Percentiles rank a stretch among this genome's conserved stretches.
Conservation (phyloP, 768 basidiomycete species). For the Termitomyces bulborhizus region DNA sequence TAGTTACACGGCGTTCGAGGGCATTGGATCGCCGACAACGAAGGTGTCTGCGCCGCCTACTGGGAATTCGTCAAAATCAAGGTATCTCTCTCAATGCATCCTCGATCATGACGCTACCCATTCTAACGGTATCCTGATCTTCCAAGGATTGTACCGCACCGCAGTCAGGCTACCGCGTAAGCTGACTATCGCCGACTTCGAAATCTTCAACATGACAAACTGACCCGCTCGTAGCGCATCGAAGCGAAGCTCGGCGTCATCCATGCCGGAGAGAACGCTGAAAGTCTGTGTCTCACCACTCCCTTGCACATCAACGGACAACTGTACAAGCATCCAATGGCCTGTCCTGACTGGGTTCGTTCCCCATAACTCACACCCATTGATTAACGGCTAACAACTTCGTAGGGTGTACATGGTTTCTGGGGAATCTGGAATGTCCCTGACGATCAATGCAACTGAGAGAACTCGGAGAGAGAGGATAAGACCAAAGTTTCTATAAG, state of each 20-base stretch:
- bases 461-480: background rate
- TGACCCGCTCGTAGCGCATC: background rate
- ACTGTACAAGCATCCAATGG: constrained; percentile 3
- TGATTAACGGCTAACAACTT: background rate
- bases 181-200: background rate
- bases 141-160: constrained; percentile 9
- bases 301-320: constrained; percentile 5
- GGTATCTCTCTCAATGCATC: background rate
- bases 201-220: background rate
- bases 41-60: constrained; percentile 5
- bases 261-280: constrained; percentile 1
- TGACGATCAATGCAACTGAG: constrained; percentile 3
- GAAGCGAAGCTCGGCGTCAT: constrained; percentile 7
- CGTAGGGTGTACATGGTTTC: constrained; percentile 2
- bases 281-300: constrained; percentile 6
- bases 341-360: constrained; percentile 10
- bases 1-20: constrained; percentile 3
- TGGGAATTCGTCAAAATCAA: constrained; percentile 9
- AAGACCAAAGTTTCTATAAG: background rate
- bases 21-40: constrained; percentile 7
- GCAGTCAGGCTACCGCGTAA: constrained; percentile 6
- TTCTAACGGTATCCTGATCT: too few species aligned
- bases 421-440: constrained; percentile 12
- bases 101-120: background rate
- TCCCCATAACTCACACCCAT: too few species aligned